These are phyloP conservation scores for Russula griseocarnosa DNA, from an alignment of 768 basidiomycete genomes.

Conservation along the genomic window DNA sequence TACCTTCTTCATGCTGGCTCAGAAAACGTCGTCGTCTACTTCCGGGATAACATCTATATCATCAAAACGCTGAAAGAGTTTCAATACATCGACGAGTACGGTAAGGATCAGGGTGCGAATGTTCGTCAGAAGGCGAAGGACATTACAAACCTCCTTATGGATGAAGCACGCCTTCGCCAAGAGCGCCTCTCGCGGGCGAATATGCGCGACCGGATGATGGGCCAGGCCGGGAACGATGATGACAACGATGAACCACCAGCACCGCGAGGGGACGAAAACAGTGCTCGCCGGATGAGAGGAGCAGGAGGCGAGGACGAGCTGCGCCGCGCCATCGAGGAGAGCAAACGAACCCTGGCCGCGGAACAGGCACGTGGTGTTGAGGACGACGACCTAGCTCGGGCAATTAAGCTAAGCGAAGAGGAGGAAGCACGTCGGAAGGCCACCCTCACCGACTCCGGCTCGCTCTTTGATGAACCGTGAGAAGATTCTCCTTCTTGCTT, in stretches of 20 bases:
- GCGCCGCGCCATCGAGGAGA: slow-evolving; percentile 81
- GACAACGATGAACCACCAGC: slow-evolving; percentile 33
- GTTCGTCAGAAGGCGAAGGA: slow-evolving; percentile 97
- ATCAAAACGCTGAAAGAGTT: slow-evolving; percentile 99
- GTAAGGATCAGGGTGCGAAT: slow-evolving; percentile 98
- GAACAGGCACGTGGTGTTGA: slow-evolving; percentile 65
- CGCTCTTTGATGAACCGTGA: slow-evolving; percentile 87
- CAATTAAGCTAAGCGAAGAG: slow-evolving; percentile 82
- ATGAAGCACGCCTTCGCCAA: slow-evolving; percentile 78
- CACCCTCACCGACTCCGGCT: slow-evolving; percentile 61
- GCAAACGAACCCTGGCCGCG: slow-evolving; percentile 65
- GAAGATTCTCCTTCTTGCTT: slow-evolving; percentile 33
- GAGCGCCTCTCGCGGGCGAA: slow-evolving; percentile 79
- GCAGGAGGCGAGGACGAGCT: slow-evolving; percentile 67
- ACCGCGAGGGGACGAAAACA: slow-evolving; percentile 46
- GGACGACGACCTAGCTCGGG: slow-evolving; percentile 80
- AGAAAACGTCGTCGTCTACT: slow-evolving; percentile 98
- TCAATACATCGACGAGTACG: slow-evolving; percentile 91
- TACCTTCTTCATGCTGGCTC: slow-evolving; percentile 95
- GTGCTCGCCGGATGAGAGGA: slow-evolving; percentile 35
- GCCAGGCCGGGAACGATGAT: slow-evolving; percentile 45
- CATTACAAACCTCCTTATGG: slow-evolving; percentile 88
- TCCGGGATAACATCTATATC: slow-evolving; percentile 94
- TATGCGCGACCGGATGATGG: slow-evolving; percentile 95
- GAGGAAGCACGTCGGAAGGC: slow-evolving; percentile 77